Evolutionary conservation across 2,329 filamentous ascomycete genomes (phyloP).

Genomic region (Leptoxyphium fumago): DNA sequence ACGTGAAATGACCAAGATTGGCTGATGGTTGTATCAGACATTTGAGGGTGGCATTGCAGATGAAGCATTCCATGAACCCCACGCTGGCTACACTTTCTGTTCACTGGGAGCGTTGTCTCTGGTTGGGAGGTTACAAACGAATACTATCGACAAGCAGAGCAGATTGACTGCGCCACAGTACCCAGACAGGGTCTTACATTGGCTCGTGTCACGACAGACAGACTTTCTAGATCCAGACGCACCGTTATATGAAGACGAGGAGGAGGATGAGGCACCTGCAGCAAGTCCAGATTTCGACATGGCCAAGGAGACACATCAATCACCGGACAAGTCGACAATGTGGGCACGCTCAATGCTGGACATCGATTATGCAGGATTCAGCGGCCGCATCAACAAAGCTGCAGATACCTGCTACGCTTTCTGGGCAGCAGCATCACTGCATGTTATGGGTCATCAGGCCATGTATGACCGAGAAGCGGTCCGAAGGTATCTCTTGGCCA

Average conservation of each 20-base stretch:
- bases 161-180: constrained; percentile 20
- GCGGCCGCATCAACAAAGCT: constrained; percentile 79
- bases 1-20: background rate
- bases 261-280: constrained; percentile 11
- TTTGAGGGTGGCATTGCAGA: constrained; percentile 80
- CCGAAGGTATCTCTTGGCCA: constrained; percentile 63
- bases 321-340: constrained; percentile 10
- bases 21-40: constrained; percentile 33
- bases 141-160: constrained; percentile 1
- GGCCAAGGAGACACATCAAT: constrained; percentile 8
- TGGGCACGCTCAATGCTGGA: constrained; percentile 3
- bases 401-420: constrained; percentile 94
- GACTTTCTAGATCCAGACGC: constrained; percentile 19
- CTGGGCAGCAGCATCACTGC: constrained; percentile 60
- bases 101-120: constrained; percentile 65
- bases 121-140: constrained; percentile 45
- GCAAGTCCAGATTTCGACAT: background rate
- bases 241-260: constrained; percentile 19
- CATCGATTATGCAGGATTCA: constrained; percentile 47
- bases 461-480: constrained; percentile 8
- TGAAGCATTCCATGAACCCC: constrained; percentile 64
- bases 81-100: constrained; percentile 86
- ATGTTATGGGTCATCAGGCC: constrained; percentile 10
- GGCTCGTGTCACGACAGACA: constrained; percentile 35
- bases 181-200: constrained; percentile 26